A percentile compares a stretch with the other conserved stretches of the same genome.
Evolutionary conservation across 1,284 basidiomycete species (phyloP).

Genomic region (Sporisorium scitamineum): DNA sequence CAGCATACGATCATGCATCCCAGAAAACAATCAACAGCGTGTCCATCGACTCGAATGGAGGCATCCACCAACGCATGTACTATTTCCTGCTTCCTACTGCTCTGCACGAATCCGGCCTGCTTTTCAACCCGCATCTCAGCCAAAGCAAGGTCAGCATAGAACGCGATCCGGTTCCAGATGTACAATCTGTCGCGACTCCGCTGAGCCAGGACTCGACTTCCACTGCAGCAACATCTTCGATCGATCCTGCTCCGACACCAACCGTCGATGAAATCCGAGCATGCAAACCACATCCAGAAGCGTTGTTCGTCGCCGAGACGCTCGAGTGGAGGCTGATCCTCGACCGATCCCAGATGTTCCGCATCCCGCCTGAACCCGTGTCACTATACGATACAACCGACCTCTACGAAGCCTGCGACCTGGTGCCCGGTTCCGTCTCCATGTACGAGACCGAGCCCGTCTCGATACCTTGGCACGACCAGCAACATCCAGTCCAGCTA

Average conservation of each 20-base stretch:
- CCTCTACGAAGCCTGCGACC: slow-evolving; percentile 40
- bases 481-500: slow-evolving; percentile 23
- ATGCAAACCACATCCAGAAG: slow-evolving; percentile 47
- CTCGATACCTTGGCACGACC: slow-evolving; percentile 21
- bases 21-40: background rate
- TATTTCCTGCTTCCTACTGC: slow-evolving; percentile 36
- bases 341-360: slow-evolving; percentile 17
- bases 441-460: slow-evolving; percentile 39
- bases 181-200: background rate
- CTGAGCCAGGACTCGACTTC: background rate
- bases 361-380: background rate
- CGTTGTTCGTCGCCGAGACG: slow-evolving; percentile 48
- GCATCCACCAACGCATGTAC: background rate
- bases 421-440: slow-evolving; percentile 21
- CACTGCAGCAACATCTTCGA: background rate
- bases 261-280: slow-evolving; percentile 18
- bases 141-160: slow-evolving; percentile 19
- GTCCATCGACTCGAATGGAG: background rate
- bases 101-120: slow-evolving; percentile 37
- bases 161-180: slow-evolving; percentile 2
- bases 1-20: slow-evolving; percentile 7
- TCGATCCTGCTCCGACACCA: slow-evolving; percentile 8
- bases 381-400: slow-evolving; percentile 5
- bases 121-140: slow-evolving; percentile 41
- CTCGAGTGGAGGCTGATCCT: slow-evolving; percentile 55